Evolutionary conservation across 345 rosid species (phyloP).

Genomic region (Citrus glauca): DNA sequence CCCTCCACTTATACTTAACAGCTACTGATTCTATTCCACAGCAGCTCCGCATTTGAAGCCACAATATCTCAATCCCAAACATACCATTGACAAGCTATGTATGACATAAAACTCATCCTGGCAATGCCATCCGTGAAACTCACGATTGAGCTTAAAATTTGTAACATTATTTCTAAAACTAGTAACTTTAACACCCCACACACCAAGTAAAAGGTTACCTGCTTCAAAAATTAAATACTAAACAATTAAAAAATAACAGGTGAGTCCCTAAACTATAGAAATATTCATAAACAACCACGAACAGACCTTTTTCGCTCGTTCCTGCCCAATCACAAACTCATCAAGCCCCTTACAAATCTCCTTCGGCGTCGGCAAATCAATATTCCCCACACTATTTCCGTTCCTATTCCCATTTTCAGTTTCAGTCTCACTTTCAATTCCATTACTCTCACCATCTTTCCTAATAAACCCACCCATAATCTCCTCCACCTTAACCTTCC

Average conservation of each 20-base stretch:
- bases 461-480: slow-evolving; percentile 1
- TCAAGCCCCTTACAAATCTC: slow-evolving; percentile 69
- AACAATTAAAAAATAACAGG: not conserved
- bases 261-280: not conserved
- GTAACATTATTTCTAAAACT: not conserved
- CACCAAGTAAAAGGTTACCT: not conserved
- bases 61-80: not conserved
- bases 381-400: slow-evolving; percentile 22
- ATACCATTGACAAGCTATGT: not conserved
- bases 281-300: not conserved
- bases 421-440: not conserved
- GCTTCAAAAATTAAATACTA: not conserved
- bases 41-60: not conserved
- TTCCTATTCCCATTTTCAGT: not conserved
- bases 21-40: not conserved
- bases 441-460: slow-evolving; percentile 25
- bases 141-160: not conserved
- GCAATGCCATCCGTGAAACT: not conserved
- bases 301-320: slow-evolving; percentile 94
- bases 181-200: not conserved
- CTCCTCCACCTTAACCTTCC: slow-evolving; percentile 48
- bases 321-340: slow-evolving; percentile 86
- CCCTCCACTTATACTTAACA: not conserved
- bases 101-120: too few relatives aligned
- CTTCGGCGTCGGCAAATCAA: slow-evolving; percentile 78